Evolutionary conservation across 2,329 filamentous ascomycete genomes (phyloP).

Genomic region (Cordyceps fumosorosea): DNA sequence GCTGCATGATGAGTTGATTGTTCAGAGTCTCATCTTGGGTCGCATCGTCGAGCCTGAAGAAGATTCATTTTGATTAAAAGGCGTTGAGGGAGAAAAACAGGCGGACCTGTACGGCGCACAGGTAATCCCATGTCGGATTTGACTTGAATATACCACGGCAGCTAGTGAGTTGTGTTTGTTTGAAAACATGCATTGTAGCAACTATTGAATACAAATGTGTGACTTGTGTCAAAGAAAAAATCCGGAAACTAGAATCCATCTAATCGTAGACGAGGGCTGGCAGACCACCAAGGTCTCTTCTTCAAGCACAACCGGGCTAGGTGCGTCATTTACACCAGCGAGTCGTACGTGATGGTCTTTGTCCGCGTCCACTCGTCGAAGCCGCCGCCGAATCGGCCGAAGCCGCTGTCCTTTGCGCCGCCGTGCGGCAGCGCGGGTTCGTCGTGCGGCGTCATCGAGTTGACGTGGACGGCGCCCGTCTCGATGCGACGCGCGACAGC

Average conservation of each 20-base stretch:
- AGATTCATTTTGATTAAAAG: constrained; percentile 19
- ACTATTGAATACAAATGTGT: background rate
- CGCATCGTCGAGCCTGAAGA: constrained; percentile 59
- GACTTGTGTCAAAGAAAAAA: background rate
- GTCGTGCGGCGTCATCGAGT: constrained; percentile 56
- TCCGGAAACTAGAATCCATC: background rate
- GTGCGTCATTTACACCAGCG: background rate
- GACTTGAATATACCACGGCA: background rate
- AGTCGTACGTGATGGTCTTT: constrained; percentile 13
- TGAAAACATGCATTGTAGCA: background rate
- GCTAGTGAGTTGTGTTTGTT: background rate
- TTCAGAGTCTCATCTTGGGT: constrained; percentile 88
- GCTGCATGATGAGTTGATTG: constrained; percentile 77
- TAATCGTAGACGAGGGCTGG: too few species aligned
- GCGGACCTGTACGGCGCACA: background rate
- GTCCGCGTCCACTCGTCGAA: constrained; percentile 14
- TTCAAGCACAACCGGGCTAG: too few species aligned
- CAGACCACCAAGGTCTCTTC: too few species aligned
- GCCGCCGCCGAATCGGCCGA: constrained; percentile 45
- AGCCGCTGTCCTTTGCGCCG: constrained; percentile 55
- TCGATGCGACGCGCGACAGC: constrained; percentile 53
- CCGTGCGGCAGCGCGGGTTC: constrained; percentile 55
- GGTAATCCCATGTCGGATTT: background rate
- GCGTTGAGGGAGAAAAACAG: background rate
- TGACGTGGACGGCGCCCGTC: constrained; percentile 57